These are phyloP conservation scores for Hydnum rufescens DNA, from an alignment of 768 basidiomycete species.

Conservation along the genomic window DNA sequence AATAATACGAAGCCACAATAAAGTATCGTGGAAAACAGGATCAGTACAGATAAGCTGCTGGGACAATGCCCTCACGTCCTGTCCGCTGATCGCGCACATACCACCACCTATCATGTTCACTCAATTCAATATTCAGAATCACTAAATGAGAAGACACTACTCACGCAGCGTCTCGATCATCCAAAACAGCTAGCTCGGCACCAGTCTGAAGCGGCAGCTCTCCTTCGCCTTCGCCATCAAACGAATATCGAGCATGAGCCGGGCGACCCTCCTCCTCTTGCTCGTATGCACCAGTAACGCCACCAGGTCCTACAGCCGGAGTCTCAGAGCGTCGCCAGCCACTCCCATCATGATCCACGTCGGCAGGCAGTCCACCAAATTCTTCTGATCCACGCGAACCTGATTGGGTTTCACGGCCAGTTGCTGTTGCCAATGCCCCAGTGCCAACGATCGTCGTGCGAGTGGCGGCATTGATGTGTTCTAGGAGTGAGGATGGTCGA, in stretches of 20 bases:
- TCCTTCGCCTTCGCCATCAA: slow-evolving; percentile 60
- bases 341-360: slow-evolving; percentile 39
- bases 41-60: slow-evolving; percentile 79
- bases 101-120: slow-evolving; percentile 55
- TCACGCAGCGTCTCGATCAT: slow-evolving; percentile 63
- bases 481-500: slow-evolving; percentile 70
- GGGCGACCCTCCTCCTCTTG: slow-evolving; percentile 50
- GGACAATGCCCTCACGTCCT: slow-evolving; percentile 76
- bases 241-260: slow-evolving; percentile 66
- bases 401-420: slow-evolving; percentile 13
- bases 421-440: slow-evolving; percentile 26
- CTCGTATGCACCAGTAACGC: slow-evolving; percentile 23
- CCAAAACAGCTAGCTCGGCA: slow-evolving; percentile 52
- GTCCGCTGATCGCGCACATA: slow-evolving; percentile 65
- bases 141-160: slow-evolving; percentile 19
- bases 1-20: slow-evolving; percentile 1
- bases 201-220: slow-evolving; percentile 53
- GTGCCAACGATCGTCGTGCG: slow-evolving; percentile 59
- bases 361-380: slow-evolving; percentile 11
- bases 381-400: slow-evolving; percentile 14
- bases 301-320: slow-evolving; percentile 32
- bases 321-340: slow-evolving; percentile 67
- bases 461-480: slow-evolving; percentile 81
- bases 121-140: slow-evolving; percentile 3
- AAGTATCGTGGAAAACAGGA: slow-evolving; percentile 3